phyloP scores from a whole-genome alignment of 1,139 yeast species.

The Zygosaccharomyces pseudobailii region DNA sequence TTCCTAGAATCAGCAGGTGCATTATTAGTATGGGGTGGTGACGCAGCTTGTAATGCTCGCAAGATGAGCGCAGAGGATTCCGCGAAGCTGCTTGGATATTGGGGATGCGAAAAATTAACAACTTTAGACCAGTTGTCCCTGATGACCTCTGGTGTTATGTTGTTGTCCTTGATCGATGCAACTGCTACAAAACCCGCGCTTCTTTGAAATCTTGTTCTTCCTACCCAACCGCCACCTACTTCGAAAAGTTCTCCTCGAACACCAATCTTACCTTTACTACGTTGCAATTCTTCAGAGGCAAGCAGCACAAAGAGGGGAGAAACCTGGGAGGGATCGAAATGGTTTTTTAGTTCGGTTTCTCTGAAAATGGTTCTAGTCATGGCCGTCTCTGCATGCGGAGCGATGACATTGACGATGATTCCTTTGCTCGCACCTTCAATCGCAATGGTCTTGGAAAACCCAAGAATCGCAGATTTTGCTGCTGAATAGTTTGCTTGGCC shows the following conservation, averaged over 20 bases:
- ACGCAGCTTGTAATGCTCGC: slow-evolving; percentile 56
- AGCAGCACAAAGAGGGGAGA: slow-evolving; percentile 84
- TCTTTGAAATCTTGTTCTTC: slow-evolving; percentile 93
- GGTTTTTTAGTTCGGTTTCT: slow-evolving; percentile 66
- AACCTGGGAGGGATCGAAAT: slow-evolving; percentile 83
- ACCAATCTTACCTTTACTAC: slow-evolving; percentile 16
- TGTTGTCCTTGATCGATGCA: slow-evolving; percentile 39
- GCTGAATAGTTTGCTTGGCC: slow-evolving; percentile 97
- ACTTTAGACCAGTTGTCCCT: slow-evolving; percentile 63
- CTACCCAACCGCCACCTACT: slow-evolving; percentile 92
- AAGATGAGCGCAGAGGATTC: slow-evolving; percentile 79
- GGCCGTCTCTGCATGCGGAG: slow-evolving; percentile 97
- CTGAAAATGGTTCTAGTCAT: slow-evolving; percentile 89
- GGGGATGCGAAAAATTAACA: slow-evolving; percentile 50
- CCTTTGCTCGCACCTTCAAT: slow-evolving; percentile 80
- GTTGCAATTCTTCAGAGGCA: slow-evolving; percentile 66
- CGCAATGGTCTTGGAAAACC: slow-evolving; percentile 80
- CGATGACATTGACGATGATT: slow-evolving; percentile 76
- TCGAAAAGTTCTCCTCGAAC: slow-evolving; percentile 64
- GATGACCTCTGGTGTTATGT: slow-evolving; percentile 62
- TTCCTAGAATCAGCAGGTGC: slow-evolving; percentile 40
- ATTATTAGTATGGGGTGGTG: slow-evolving; percentile 22
- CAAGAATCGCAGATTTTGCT: slow-evolving; percentile 86
- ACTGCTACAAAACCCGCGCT: slow-evolving; percentile 73
- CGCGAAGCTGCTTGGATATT: slow-evolving; percentile 56